Evolutionary conservation across 139 green algal species (phyloP).

Genomic region (Tetradesmus lagerheimii): DNA sequence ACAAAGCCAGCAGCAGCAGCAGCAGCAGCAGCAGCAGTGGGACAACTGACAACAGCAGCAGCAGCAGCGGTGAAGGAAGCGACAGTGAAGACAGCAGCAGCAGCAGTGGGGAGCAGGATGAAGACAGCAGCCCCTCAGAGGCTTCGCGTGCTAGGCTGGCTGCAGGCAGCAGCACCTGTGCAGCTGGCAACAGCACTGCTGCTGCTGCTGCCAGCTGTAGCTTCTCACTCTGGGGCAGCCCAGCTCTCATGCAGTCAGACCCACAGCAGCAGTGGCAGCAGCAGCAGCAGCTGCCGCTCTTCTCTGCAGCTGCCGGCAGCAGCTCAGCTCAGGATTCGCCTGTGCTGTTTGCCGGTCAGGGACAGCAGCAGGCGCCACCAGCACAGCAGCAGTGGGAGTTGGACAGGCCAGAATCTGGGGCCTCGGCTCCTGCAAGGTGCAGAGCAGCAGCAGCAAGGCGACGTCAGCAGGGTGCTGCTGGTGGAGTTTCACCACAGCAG

Average conservation of each 20-base stretch:
- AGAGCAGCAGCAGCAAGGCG: background rate
- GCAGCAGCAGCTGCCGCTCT: background rate
- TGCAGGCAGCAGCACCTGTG: background rate
- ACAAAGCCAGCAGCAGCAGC: background rate
- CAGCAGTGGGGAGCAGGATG: background rate
- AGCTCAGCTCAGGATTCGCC: background rate
- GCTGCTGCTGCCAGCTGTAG: background rate
- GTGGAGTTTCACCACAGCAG: background rate
- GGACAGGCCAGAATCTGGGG: background rate
- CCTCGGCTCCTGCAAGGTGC: background rate
- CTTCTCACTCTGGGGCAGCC: background rate
- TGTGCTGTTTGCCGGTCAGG: background rate
- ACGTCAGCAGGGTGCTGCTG: background rate
- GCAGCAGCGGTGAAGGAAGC: background rate
- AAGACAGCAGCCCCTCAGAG: background rate
- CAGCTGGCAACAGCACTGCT: background rate
- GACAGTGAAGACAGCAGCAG: slow-evolving; percentile 6
- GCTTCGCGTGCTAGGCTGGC: background rate
- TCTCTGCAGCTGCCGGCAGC: background rate
- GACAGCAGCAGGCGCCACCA: background rate
- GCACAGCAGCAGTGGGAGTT: background rate
- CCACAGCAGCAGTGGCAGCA: background rate
- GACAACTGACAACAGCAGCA: background rate
- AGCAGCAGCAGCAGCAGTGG: background rate
- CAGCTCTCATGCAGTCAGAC: background rate